A percentile compares a stretch with the other conserved stretches of the same genome.
Conservation (phyloP, 768 basidiomycete genomes). For the Mycena latifolia region DNA sequence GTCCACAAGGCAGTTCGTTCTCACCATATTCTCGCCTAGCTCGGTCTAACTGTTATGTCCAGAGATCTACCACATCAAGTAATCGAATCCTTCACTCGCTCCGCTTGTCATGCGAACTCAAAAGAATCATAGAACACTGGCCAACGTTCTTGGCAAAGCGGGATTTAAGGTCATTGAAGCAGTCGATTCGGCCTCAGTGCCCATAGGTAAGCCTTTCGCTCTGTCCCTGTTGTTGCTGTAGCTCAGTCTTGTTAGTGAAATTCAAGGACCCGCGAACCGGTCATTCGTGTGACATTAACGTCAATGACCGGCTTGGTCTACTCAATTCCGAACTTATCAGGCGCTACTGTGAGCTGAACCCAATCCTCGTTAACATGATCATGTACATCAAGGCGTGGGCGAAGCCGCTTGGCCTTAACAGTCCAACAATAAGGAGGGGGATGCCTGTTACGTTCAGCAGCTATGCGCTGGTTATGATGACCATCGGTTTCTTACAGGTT, state of each 20-base stretch:
- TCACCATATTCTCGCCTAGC: not conserved
- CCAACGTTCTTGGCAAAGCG: slow-evolving; percentile 40
- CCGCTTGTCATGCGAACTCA: not conserved
- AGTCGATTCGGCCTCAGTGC: slow-evolving; percentile 54
- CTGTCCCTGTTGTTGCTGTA: not conserved
- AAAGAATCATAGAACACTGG: slow-evolving; percentile 45
- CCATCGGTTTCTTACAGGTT: slow-evolving; percentile 71
- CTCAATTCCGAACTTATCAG: slow-evolving; percentile 64
- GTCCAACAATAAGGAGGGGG: slow-evolving; percentile 42
- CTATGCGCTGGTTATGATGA: slow-evolving; percentile 73
- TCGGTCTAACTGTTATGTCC: slow-evolving; percentile 35
- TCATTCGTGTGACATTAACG: slow-evolving; percentile 67
- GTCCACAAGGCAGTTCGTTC: slow-evolving; percentile 11
- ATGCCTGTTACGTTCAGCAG: slow-evolving; percentile 64
- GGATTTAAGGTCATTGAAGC: slow-evolving; percentile 49
- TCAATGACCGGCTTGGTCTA: slow-evolving; percentile 72
- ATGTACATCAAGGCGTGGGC: slow-evolving; percentile 72
- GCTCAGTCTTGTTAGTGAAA: slow-evolving; percentile 55
- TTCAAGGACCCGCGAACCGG: slow-evolving; percentile 57
- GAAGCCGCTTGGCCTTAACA: slow-evolving; percentile 63
- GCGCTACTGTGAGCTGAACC: slow-evolving; percentile 61
- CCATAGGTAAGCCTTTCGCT: slow-evolving; percentile 51
- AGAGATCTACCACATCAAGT: slow-evolving; percentile 46
- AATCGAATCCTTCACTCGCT: not conserved
- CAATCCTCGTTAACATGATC: slow-evolving; percentile 59